Evolutionary conservation across 371 early-diverging fungal species (phyloP).

Genomic region (Mortierella sp.): DNA sequence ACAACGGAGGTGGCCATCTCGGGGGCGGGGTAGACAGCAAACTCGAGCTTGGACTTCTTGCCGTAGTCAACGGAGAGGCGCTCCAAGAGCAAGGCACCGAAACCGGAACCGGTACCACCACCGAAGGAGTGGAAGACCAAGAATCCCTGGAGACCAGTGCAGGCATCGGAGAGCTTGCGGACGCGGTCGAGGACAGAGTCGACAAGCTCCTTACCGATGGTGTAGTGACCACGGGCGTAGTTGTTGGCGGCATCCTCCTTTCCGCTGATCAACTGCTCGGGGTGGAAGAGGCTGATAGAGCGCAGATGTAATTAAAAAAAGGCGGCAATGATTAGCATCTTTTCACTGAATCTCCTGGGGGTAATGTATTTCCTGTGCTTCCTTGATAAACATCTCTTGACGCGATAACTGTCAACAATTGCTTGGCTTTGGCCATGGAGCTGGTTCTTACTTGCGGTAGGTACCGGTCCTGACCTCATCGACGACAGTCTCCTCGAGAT

Average conservation of each 20-base stretch:
- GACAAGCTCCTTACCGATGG: constrained; percentile 98
- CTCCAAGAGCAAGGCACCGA: constrained; percentile 98
- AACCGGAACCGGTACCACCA: constrained; percentile 99
- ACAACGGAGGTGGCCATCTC: constrained; percentile 98
- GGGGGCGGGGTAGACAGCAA: constrained; percentile 99
- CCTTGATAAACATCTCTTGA: background rate
- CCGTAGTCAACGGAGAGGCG: constrained; percentile 98
- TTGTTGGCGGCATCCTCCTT: constrained; percentile 99
- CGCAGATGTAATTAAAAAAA: background rate
- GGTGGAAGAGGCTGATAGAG: constrained; percentile 93
- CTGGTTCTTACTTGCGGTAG: constrained; percentile 75
- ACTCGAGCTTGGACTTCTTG: constrained; percentile 99
- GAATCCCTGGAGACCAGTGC: constrained; percentile 98
- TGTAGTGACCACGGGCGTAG: constrained; percentile 99
- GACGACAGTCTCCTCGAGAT: constrained; percentile 98
- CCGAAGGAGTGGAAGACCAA: constrained; percentile 99
- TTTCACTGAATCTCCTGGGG: background rate
- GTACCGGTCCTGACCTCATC: constrained; percentile 97
- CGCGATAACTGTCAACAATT: background rate
- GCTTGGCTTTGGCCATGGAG: background rate
- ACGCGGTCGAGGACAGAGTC: constrained; percentile 97
- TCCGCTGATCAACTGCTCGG: constrained; percentile 98
- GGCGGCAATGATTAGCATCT: background rate
- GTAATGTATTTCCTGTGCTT: background rate
- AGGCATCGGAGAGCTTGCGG: constrained; percentile 98